Evolutionary conservation across 208 protist species (phyloP).

Genomic region (Trichomonas gallinae): DNA sequence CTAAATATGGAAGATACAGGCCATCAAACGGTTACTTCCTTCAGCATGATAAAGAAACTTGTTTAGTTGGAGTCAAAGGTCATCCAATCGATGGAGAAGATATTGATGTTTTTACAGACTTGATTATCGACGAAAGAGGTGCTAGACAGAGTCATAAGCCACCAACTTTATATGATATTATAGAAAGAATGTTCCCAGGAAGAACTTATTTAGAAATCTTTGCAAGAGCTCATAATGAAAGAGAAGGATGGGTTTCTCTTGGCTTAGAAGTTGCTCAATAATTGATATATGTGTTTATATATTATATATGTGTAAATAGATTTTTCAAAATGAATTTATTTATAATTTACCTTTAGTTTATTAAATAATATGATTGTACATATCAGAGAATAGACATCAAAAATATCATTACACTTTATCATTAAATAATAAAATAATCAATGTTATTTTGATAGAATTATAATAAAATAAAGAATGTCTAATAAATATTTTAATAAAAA

Average conservation of each 20-base stretch:
- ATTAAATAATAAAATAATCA: too few species aligned
- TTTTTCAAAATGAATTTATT: too few species aligned
- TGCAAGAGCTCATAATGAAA: not conserved
- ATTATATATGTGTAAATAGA: not conserved
- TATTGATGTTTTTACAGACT: not conserved
- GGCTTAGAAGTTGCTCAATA: not conserved
- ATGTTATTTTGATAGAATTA: too few species aligned
- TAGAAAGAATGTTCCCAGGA: not conserved
- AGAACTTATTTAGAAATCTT: not conserved
- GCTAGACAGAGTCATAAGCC: conserved; percentile 8
- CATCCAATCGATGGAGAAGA: not conserved
- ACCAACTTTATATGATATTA: not conserved
- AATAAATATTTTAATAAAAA: too few species aligned
- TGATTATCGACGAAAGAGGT: not conserved
- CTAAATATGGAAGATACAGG: not conserved
- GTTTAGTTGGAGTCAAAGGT: conserved; percentile 5
- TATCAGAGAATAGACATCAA: too few species aligned
- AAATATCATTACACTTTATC: too few species aligned
- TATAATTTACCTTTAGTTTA: too few species aligned
- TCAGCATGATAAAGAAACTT: conserved; percentile 15
- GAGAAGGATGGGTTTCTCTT: not conserved
- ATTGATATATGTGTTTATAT: not conserved
- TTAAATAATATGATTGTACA: too few species aligned
- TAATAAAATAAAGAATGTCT: too few species aligned
- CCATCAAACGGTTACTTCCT: not conserved